A percentile compares a stretch with the other conserved stretches of the same genome.
Evolutionary conservation across 1,284 basidiomycete species (phyloP).

Genomic region (Grifola frondosa): DNA sequence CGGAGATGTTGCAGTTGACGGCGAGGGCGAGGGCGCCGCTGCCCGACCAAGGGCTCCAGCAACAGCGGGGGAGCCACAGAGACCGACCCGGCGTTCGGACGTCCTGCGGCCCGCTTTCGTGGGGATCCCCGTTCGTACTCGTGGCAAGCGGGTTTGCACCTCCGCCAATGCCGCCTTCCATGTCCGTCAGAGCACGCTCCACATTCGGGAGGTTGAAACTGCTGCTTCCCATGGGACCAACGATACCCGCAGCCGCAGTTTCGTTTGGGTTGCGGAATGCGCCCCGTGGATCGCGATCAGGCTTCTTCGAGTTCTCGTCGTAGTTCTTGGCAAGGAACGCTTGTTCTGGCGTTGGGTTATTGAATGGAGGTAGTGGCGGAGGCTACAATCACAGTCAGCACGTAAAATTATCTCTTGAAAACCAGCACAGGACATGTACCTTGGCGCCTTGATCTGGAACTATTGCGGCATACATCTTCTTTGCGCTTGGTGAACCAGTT

Average conservation of each 20-base stretch:
- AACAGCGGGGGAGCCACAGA: slow-evolving; percentile 22
- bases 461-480: slow-evolving; percentile 56
- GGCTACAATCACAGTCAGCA: slow-evolving; percentile 40
- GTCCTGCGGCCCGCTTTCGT: slow-evolving; percentile 24
- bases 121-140: slow-evolving; percentile 24
- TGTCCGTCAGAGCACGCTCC: slow-evolving; percentile 80
- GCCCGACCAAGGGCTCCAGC: slow-evolving; percentile 19
- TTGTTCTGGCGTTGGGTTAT: slow-evolving; percentile 81
- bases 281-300: slow-evolving; percentile 84
- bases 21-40: slow-evolving; percentile 40
- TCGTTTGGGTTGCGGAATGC: slow-evolving; percentile 77
- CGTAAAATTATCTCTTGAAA: not conserved
- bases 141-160: slow-evolving; percentile 24
- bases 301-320: slow-evolving; percentile 85
- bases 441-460: slow-evolving; percentile 74
- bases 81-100: too few species aligned
- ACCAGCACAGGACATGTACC: slow-evolving; percentile 37
- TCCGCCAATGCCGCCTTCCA: slow-evolving; percentile 57
- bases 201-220: slow-evolving; percentile 84
- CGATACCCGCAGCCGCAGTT: slow-evolving; percentile 63
- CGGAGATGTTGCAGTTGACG: slow-evolving; percentile 37
- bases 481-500: slow-evolving; percentile 47
- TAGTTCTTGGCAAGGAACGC: slow-evolving; percentile 85
- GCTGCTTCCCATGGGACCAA: slow-evolving; percentile 85
- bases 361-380: slow-evolving; percentile 69